phyloP scores from a whole-genome alignment of 768 basidiomycete species.

The Holtermannia corniformis region DNA sequence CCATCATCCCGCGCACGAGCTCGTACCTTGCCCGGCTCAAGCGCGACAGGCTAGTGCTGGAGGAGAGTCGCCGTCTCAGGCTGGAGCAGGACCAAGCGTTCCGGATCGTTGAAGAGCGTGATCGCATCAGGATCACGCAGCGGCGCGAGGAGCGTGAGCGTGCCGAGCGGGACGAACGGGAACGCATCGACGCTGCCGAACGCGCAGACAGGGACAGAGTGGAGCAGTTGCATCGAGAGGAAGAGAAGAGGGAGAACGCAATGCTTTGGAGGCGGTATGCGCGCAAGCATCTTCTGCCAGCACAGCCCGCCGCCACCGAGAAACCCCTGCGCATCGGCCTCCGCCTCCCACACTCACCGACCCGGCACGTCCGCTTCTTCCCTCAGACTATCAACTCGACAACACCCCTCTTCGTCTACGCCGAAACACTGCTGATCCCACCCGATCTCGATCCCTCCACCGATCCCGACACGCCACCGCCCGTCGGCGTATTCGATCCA shows the following conservation, averaged over 20 bases:
- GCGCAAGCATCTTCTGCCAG: slow-evolving; percentile 46
- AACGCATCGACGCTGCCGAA: slow-evolving; percentile 34
- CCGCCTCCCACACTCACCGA: slow-evolving; percentile 25
- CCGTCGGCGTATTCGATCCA: slow-evolving; percentile 15
- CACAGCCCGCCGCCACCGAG: slow-evolving; percentile 4
- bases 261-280: slow-evolving; percentile 55
- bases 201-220: slow-evolving; percentile 17
- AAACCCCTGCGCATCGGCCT: slow-evolving; percentile 34
- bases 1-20: slow-evolving; percentile 68
- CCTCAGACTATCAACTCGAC: slow-evolving; percentile 11
- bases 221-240: slow-evolving; percentile 9
- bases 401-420: slow-evolving; percentile 25
- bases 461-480: slow-evolving; percentile 23
- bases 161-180: slow-evolving; percentile 25
- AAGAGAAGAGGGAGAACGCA: slow-evolving; percentile 39
- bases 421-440: slow-evolving; percentile 35
- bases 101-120: slow-evolving; percentile 54
- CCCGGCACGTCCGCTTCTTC: slow-evolving; percentile 27
- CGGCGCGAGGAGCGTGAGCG: slow-evolving; percentile 47
- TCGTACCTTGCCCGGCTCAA: slow-evolving; percentile 63
- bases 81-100: slow-evolving; percentile 69
- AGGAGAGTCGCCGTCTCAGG: slow-evolving; percentile 54
- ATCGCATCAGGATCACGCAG: slow-evolving; percentile 58
- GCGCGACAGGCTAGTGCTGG: slow-evolving; percentile 41
- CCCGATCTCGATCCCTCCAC: not conserved